Evolutionary conservation across 1,139 yeast species (phyloP).

Genomic region (Geotrichum restrictum): DNA sequence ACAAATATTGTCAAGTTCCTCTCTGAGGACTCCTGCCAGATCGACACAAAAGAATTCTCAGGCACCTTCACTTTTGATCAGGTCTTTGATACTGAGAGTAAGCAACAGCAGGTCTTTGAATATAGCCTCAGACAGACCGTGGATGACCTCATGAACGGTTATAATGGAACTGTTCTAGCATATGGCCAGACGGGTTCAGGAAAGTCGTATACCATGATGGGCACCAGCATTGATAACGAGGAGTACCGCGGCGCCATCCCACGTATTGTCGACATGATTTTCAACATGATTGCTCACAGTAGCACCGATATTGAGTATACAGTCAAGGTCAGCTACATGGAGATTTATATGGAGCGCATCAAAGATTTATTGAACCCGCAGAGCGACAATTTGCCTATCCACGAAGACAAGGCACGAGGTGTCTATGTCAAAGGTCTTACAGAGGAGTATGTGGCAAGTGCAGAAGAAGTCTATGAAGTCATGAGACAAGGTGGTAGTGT

Average conservation of each 20-base stretch:
- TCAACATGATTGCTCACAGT: slow-evolving; percentile 51
- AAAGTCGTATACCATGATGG: slow-evolving; percentile 84
- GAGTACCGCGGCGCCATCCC: slow-evolving; percentile 62
- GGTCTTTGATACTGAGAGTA: slow-evolving; percentile 51
- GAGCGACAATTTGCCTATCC: slow-evolving; percentile 50
- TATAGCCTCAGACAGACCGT: slow-evolving; percentile 57
- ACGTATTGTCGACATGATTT: slow-evolving; percentile 63
- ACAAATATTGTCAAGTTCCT: slow-evolving; percentile 49
- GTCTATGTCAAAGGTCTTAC: slow-evolving; percentile 67
- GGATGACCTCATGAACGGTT: slow-evolving; percentile 70
- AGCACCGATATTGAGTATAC: slow-evolving; percentile 57
- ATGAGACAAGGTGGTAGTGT: slow-evolving; percentile 54
- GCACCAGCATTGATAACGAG: slow-evolving; percentile 44
- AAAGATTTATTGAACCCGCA: slow-evolving; percentile 53
- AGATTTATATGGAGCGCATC: slow-evolving; percentile 75
- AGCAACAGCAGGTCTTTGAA: slow-evolving; percentile 60
- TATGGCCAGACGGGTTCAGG: slow-evolving; percentile 92
- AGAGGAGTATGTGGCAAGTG: slow-evolving; percentile 55
- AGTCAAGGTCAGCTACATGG: slow-evolving; percentile 72
- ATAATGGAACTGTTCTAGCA: slow-evolving; percentile 79
- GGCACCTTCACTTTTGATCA: slow-evolving; percentile 61
- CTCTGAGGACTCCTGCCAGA: slow-evolving; percentile 28
- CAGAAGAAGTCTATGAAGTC: slow-evolving; percentile 56
- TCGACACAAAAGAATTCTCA: slow-evolving; percentile 45
- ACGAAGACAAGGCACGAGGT: slow-evolving; percentile 63